These are phyloP conservation scores for Monosporascus sp. DNA, from an alignment of 2,329 filamentous ascomycete genomes.

Conservation along the genomic window DNA sequence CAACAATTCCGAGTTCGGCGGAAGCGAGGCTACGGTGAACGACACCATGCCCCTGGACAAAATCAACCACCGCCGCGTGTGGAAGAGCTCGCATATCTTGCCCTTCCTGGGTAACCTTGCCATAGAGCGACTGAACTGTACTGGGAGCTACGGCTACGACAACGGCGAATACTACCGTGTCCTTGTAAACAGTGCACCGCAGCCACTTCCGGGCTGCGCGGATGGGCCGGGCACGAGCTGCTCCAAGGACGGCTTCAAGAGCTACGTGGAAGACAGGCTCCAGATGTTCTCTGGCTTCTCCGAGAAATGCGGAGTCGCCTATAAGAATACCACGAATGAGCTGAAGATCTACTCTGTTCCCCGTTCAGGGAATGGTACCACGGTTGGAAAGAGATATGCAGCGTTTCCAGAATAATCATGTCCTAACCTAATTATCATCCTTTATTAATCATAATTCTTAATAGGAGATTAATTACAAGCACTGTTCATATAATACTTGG, in stretches of 20 bases:
- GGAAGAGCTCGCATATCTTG: constrained; percentile 57
- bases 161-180: constrained; percentile 45
- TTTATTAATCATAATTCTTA: too few relatives aligned
- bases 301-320: constrained; percentile 28
- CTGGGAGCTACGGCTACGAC: constrained; percentile 47
- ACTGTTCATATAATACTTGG: too few relatives aligned
- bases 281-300: constrained; percentile 35
- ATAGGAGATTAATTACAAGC: too few relatives aligned
- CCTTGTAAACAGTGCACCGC: constrained; percentile 38
- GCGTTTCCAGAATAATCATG: constrained; percentile 5
- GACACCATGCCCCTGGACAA: constrained; percentile 58
- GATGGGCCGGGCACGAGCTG: constrained; percentile 40
- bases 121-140: constrained; percentile 59
- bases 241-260: constrained; percentile 31
- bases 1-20: constrained; percentile 57
- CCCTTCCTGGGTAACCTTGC: constrained; percentile 63
- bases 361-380: constrained; percentile 19
- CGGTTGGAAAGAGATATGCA: constrained; percentile 22
- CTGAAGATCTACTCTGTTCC: constrained; percentile 22
- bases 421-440: too few relatives aligned
- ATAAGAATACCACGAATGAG: constrained; percentile 22
- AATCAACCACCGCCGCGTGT: constrained; percentile 58
- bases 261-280: constrained; percentile 32
- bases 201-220: constrained; percentile 34
- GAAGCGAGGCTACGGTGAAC: constrained; percentile 45